A percentile compares a stretch with the other conserved stretches of the same genome.
Evolutionary conservation across 192 early-diverging fungal genomes (phyloP).

Genomic region (Blastocladiella britannica): DNA sequence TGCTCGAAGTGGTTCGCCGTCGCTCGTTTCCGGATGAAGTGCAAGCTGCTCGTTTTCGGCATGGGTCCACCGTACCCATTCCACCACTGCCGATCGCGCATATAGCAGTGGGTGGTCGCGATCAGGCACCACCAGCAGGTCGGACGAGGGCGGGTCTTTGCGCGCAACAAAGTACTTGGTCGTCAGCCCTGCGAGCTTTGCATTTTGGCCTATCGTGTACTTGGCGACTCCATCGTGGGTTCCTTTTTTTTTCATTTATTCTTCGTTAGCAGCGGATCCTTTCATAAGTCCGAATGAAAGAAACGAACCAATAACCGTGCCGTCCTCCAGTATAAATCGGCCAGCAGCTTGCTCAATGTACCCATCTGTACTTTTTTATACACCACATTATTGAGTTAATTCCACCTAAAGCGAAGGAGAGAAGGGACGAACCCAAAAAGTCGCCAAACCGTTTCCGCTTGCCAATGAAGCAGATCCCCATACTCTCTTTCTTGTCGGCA

Average conservation of each 20-base stretch:
- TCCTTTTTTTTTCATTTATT: too few relatives aligned
- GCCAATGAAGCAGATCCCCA: conserved; percentile 93
- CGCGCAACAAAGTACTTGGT: conserved; percentile 1
- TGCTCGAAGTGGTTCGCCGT: conserved; percentile 13
- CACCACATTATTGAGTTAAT: too few relatives aligned
- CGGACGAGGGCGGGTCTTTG: conserved; percentile 2
- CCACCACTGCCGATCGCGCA: conserved; percentile 6
- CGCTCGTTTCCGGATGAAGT: conserved; percentile 2
- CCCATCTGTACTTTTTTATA: too few relatives aligned
- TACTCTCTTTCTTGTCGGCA: conserved; percentile 57
- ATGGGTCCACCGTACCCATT: conserved; percentile 25
- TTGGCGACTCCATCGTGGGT: conserved; percentile 42
- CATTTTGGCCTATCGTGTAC: conserved; percentile 65
- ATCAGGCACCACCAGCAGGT: conserved; percentile 40
- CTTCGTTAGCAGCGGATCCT: too few relatives aligned
- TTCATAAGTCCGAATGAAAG: conserved; percentile 4
- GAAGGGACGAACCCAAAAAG: conserved; percentile 35
- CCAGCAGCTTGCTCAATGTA: conserved; percentile 25
- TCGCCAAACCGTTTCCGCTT: conserved; percentile 50
- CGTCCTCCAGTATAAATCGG: conserved; percentile 18
- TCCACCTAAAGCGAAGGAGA: conserved; percentile 5
- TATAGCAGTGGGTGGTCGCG: conserved; percentile 15
- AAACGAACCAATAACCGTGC: conserved; percentile 5
- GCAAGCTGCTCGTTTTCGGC: conserved; percentile 4
- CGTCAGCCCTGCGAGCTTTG: conserved; percentile 24